phyloP scores from a whole-genome alignment of 768 basidiomycete species.

The Leccinum disarticulatum region DNA sequence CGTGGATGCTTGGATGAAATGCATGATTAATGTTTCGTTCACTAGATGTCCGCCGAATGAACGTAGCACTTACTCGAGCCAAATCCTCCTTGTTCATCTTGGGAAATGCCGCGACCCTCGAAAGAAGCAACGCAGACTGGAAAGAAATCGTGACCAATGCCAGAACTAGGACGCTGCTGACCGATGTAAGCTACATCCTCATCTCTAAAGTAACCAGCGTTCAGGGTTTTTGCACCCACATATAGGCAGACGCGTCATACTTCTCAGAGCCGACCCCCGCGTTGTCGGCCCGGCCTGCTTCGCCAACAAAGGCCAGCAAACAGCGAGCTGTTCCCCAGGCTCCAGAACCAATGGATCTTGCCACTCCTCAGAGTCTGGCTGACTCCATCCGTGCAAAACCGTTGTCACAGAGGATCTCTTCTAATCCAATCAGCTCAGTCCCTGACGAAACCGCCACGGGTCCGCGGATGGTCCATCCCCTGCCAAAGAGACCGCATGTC shows the following conservation, averaged over 20 bases:
- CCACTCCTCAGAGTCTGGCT: slow-evolving; percentile 39
- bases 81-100: slow-evolving; percentile 93
- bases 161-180: slow-evolving; percentile 55
- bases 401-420: slow-evolving; percentile 12
- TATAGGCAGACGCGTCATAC: slow-evolving; percentile 36
- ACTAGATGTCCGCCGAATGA: slow-evolving; percentile 84
- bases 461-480: neutral
- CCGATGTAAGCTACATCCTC: slow-evolving; percentile 48
- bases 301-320: slow-evolving; percentile 25
- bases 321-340: slow-evolving; percentile 17
- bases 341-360: slow-evolving; percentile 34
- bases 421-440: neutral
- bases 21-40: slow-evolving; percentile 1
- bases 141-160: slow-evolving; percentile 76
- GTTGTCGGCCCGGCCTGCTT: slow-evolving; percentile 16
- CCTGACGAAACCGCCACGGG: slow-evolving; percentile 1
- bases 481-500: slow-evolving; percentile 22
- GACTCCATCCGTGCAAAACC: slow-evolving; percentile 30
- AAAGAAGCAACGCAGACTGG: slow-evolving; percentile 84
- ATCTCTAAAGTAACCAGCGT: neutral
- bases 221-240: neutral
- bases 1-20: neutral
- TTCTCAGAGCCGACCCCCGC: slow-evolving; percentile 35
- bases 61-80: slow-evolving; percentile 97
- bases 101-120: slow-evolving; percentile 86